Evolutionary conservation across 495 filamentous ascomycete genomes (phyloP).

Genomic region (Aspergillus baeticus): DNA sequence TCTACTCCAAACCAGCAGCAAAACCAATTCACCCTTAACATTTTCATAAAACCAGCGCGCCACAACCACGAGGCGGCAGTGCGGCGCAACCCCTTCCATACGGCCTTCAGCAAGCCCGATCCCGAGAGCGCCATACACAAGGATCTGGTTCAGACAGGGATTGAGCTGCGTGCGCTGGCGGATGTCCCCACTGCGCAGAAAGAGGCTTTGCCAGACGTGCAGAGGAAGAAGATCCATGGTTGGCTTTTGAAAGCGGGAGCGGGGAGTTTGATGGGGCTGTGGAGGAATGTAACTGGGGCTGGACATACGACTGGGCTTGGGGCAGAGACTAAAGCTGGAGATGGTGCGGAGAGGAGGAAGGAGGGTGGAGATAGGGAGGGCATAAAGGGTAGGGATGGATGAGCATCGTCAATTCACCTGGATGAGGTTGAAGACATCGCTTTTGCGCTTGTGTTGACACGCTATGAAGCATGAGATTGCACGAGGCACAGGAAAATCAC

Average conservation of each 20-base stretch:
- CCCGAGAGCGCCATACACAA: constrained; percentile 15
- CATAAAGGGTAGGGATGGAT: neutral
- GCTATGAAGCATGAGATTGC: no score
- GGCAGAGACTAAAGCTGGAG: no score
- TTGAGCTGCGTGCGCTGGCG: constrained; percentile 30
- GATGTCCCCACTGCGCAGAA: constrained; percentile 30
- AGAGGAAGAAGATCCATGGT: constrained; percentile 15
- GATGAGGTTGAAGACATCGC: no score
- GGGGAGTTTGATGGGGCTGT: no score
- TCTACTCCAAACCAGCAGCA: no score
- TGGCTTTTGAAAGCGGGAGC: constrained; percentile 23
- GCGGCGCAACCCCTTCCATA: constrained; percentile 33
- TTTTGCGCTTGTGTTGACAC: no score
- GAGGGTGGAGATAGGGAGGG: neutral
- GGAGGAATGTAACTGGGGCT: constrained; percentile 11
- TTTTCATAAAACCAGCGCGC: neutral
- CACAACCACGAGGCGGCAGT: constrained; percentile 28
- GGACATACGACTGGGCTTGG: constrained; percentile 20
- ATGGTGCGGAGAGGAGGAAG: no score
- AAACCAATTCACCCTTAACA: neutral
- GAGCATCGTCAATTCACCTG: no score
- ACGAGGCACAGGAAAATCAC: no score
- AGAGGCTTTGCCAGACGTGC: constrained; percentile 12
- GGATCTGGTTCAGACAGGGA: constrained; percentile 26
- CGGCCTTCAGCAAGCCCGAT: constrained; percentile 17